Conservation (phyloP, 768 basidiomycete genomes). For the Lactifluus subvellereus region DNA sequence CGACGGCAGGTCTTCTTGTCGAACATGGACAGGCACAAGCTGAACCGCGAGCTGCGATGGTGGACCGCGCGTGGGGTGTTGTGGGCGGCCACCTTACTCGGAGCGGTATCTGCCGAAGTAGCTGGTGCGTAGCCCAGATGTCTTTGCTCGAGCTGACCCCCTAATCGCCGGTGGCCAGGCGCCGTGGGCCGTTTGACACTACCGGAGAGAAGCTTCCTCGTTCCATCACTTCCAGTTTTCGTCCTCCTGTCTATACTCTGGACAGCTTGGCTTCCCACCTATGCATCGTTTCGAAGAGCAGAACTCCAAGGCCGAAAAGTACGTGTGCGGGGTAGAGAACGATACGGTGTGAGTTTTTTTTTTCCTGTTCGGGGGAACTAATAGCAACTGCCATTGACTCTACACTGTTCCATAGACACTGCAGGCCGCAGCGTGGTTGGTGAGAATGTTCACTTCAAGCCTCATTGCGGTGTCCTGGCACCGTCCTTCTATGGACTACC, state of each 20-base stretch:
- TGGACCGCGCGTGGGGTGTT: constrained; percentile 69
- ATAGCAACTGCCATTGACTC: neutral
- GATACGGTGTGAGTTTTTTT: constrained; percentile 50
- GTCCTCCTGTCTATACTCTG: constrained; percentile 61
- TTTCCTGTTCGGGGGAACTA: neutral
- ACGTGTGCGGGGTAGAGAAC: constrained; percentile 55
- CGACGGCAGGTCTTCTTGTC: constrained; percentile 44
- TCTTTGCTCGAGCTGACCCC: neutral
- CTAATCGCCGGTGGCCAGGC: constrained; percentile 6
- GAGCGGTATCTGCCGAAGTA: constrained; percentile 39
- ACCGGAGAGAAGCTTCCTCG: neutral
- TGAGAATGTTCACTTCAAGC: constrained; percentile 46
- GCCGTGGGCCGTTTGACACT: constrained; percentile 9
- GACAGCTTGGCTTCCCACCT: constrained; percentile 85
- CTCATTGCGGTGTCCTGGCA: constrained; percentile 41
- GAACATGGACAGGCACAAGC: constrained; percentile 38
- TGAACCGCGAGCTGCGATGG: constrained; percentile 45
- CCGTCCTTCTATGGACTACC: constrained; percentile 36
- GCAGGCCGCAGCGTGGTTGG: constrained; percentile 56
- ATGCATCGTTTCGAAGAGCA: constrained; percentile 51
- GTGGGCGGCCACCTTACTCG: constrained; percentile 48
- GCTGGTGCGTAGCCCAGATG: constrained; percentile 37
- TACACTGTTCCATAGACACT: constrained; percentile 39
- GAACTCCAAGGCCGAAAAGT: constrained; percentile 67
- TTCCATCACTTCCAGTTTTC: constrained; percentile 43